Evolutionary conservation across 2,329 filamentous ascomycete species (phyloP), one percentile per base, ranked within the genome.

Genomic region (Metarhizium robertsii): DNA sequence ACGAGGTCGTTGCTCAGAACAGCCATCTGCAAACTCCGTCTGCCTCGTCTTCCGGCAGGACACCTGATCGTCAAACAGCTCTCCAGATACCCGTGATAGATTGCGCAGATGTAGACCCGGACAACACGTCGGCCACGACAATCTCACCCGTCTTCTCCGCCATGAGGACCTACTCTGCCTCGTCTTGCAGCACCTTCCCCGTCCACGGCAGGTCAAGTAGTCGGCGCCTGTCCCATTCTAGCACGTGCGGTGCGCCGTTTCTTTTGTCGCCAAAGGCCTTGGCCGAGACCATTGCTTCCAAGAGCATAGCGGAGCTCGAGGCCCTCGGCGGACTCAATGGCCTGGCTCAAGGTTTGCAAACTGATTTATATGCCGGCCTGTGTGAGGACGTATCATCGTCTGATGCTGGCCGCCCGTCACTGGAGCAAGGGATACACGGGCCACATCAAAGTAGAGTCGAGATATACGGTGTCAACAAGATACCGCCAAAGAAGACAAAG

Each of bases 241-340:
- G 20, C 6, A 14, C 42, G 14, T 18, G 7, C 5, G 53, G 50
- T n/a, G 20, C 14, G n/a, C 36, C 53, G 4, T 43, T 49, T 25
- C 8, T n/a, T 40, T 13, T 50, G 7, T 50, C 53, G 4, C 47
- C 38, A 20, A n/a, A 45, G n/a, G 36, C 53, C 4, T 32, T 50
- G 14, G 47, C 53, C 7, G 53, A 46, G n/a, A 54, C 38, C 10
- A 16, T 54, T n/a, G 18, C 36, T 10, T 54, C 47, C 11, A 54
- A 46, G 38, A 51, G 53, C 18, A 54, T 54, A 8, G 53, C 53
- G n/a, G 53, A 54, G 38, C 53, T 54, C 14, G 36, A 54, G 38
- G 53, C 53, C 11, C 53, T 54, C 10, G 53, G 53, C 10, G 53
- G 53, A 18, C 47, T 51, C 11, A 36, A 43, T 14, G 53, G 53